These are phyloP conservation scores for Yamadazyma jaroonii DNA, from an alignment of 1,139 yeast genomes.

Conservation along the genomic window DNA sequence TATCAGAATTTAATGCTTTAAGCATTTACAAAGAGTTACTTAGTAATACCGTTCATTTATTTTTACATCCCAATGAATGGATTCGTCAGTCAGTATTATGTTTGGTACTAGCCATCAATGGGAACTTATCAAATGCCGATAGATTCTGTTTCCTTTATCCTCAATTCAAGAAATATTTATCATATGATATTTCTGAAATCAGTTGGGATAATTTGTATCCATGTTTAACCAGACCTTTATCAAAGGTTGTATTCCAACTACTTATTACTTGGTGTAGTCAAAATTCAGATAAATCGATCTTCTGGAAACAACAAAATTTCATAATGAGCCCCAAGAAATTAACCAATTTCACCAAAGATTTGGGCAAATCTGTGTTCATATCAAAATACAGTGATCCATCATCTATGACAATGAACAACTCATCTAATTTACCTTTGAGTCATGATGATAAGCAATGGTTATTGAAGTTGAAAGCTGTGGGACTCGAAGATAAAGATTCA, in stretches of 20 bases:
- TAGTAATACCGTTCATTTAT: constrained; percentile 26
- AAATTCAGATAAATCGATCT: constrained; percentile 60
- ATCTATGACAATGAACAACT: constrained; percentile 1
- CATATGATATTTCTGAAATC: constrained; percentile 70
- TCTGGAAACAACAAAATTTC: constrained; percentile 52
- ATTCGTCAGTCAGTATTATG: constrained; percentile 68
- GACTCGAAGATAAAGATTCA: constrained; percentile 65
- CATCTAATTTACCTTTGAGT: constrained; percentile 28
- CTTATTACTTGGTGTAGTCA: constrained; percentile 72
- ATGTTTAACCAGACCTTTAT: constrained; percentile 62
- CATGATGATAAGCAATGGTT: constrained; percentile 78
- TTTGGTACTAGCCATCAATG: constrained; percentile 60
- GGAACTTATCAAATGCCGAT: constrained; percentile 71
- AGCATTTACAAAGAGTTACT: constrained; percentile 40
- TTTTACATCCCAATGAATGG: constrained; percentile 87
- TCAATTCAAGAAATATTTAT: constrained; percentile 69
- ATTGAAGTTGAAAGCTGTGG: constrained; percentile 63
- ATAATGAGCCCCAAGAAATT: constrained; percentile 12
- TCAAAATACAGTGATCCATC: constrained; percentile 6
- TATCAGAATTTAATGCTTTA: constrained; percentile 38
- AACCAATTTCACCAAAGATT: constrained; percentile 26
- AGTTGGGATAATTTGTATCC: constrained; percentile 64
- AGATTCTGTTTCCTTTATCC: constrained; percentile 82
- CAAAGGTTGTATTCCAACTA: constrained; percentile 63
- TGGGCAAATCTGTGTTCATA: constrained; percentile 42